phyloP scores from a whole-genome alignment of 2,329 filamentous ascomycete species.

The Botrytis paeoniae region DNA sequence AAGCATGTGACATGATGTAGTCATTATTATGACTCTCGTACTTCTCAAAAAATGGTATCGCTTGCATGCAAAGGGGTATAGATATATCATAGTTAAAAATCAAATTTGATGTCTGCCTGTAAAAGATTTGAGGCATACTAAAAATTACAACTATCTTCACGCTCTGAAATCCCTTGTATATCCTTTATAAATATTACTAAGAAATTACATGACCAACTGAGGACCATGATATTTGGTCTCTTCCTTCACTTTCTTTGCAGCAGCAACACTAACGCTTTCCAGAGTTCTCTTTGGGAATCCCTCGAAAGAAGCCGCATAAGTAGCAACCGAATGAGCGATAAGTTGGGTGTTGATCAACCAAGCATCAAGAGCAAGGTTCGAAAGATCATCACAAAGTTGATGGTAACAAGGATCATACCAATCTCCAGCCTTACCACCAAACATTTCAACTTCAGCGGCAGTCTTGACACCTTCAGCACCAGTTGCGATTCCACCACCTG shows the following conservation, averaged over 20 bases:
- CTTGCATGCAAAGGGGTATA: neutral
- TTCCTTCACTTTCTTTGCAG: constrained; percentile 35
- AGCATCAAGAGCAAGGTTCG: constrained; percentile 57
- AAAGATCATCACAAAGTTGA: constrained; percentile 57
- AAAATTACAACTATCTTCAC: neutral
- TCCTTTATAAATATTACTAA: neutral
- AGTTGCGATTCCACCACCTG: constrained; percentile 72
- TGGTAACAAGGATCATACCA: constrained; percentile 61
- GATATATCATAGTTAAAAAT: neutral
- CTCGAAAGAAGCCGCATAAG: constrained; percentile 63
- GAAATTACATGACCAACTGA: constrained; percentile 46
- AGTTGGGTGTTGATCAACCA: constrained; percentile 62
- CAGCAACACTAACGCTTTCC: constrained; percentile 30
- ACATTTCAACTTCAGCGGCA: constrained; percentile 58
- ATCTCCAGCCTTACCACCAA: constrained; percentile 66
- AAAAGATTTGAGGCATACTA: neutral
- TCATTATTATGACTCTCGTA: neutral
- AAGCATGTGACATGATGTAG: neutral
- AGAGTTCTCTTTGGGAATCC: constrained; percentile 57
- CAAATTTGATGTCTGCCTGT: neutral
- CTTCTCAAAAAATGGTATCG: neutral
- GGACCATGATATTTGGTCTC: constrained; percentile 47
- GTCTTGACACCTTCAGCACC: constrained; percentile 78
- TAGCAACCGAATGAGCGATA: constrained; percentile 71
- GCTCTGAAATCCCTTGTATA: neutral